These are phyloP conservation scores for Silene vulgaris DNA, from an alignment of 179 eudicot species.

Conservation along the genomic window DNA sequence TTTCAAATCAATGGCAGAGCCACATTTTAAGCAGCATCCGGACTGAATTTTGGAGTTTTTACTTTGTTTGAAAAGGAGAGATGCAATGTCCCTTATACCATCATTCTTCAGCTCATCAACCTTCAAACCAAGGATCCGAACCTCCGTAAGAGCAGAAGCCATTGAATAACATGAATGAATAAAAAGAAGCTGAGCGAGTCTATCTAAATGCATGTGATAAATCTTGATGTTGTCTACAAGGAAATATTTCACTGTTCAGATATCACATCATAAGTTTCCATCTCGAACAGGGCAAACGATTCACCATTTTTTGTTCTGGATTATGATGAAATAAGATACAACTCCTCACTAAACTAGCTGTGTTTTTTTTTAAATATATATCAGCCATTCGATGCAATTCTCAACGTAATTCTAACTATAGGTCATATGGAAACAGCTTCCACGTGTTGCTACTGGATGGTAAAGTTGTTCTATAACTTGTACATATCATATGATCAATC, in stretches of 20 bases:
- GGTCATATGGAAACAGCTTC: background rate
- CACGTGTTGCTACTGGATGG: background rate
- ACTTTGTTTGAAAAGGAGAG: slow-evolving; percentile 35
- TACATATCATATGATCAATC: background rate
- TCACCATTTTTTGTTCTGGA: background rate
- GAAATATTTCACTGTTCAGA: background rate
- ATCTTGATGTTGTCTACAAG: slow-evolving; percentile 1
- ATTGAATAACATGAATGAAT: background rate
- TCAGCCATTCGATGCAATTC: background rate
- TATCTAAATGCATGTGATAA: background rate
- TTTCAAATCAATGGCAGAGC: slow-evolving; percentile 47
- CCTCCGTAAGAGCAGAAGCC: background rate
- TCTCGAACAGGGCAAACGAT: background rate
- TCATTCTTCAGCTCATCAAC: slow-evolving; percentile 30
- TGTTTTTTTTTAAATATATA: background rate
- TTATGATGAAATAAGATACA: too few relatives aligned
- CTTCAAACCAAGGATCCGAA: slow-evolving; percentile 32
- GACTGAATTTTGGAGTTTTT: slow-evolving; percentile 33
- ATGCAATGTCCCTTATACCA: slow-evolving; percentile 45
- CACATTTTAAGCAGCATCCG: slow-evolving; percentile 67
- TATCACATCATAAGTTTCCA: background rate
- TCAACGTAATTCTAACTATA: too few relatives aligned
- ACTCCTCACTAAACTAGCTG: background rate
- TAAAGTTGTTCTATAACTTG: background rate
- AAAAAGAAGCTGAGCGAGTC: background rate